These are phyloP conservation scores for Pythium biforme DNA, from an alignment of 352 stramenopile species.

Conservation along the genomic window DNA sequence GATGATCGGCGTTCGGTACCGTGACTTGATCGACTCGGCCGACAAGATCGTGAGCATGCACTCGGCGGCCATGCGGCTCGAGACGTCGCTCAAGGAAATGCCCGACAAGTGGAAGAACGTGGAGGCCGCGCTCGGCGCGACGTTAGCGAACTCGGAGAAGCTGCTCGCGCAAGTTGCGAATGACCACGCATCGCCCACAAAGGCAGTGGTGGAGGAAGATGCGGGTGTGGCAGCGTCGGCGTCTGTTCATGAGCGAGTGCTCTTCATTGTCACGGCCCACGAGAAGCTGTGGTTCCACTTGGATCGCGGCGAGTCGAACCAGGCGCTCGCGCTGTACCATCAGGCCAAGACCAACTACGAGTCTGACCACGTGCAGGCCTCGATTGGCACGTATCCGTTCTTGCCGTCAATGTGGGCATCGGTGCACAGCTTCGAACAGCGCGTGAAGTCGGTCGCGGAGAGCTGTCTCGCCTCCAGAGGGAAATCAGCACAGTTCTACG, in stretches of 20 bases:
- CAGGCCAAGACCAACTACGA: conserved; percentile 35
- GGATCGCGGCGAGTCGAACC: conserved; percentile 57
- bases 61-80: conserved; percentile 77
- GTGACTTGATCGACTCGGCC: conserved; percentile 91
- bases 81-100: conserved; percentile 83
- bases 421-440: conserved; percentile 66
- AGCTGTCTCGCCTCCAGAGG: conserved; percentile 55
- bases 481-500: conserved; percentile 58
- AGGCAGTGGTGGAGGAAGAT: neutral
- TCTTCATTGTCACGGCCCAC: conserved; percentile 51
- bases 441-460: conserved; percentile 45
- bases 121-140: conserved; percentile 37
- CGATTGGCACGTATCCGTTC: conserved; percentile 51
- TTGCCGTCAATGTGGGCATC: conserved; percentile 64
- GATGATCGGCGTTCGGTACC: conserved; percentile 92
- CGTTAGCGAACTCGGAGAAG: conserved; percentile 30
- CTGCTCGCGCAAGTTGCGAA: neutral
- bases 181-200: neutral
- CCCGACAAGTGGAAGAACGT: conserved; percentile 75
- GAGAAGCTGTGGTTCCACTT: conserved; percentile 74
- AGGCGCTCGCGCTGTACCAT: conserved; percentile 51
- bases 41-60: conserved; percentile 94
- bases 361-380: conserved; percentile 16
- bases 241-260: conserved; percentile 36
- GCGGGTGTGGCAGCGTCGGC: neutral